These are phyloP conservation scores for Coemansia sp. DNA, from an alignment of 192 early-diverging fungal genomes.

Conservation along the genomic window DNA sequence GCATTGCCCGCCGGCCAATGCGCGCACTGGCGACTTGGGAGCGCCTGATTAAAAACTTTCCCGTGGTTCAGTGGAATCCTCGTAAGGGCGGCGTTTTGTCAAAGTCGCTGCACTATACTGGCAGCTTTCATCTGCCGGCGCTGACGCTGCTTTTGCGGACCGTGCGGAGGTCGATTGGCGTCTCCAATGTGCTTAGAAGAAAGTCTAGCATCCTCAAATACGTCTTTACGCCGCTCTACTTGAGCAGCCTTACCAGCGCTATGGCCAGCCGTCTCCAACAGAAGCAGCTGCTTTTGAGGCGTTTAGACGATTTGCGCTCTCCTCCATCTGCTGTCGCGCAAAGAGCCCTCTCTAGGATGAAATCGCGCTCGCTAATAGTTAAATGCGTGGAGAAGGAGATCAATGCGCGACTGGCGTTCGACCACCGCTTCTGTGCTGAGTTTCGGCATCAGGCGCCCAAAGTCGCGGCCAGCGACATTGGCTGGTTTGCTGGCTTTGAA, in stretches of 20 bases:
- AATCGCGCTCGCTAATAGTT: slow-evolving; percentile 14
- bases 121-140: slow-evolving; percentile 35
- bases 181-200: not conserved
- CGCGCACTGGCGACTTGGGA: slow-evolving; percentile 51
- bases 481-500: slow-evolving; percentile 19
- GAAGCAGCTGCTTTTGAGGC: slow-evolving; percentile 4
- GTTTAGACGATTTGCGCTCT: not conserved
- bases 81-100: slow-evolving; percentile 39
- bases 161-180: slow-evolving; percentile 30
- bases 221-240: slow-evolving; percentile 20
- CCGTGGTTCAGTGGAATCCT: slow-evolving; percentile 48
- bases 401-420: slow-evolving; percentile 13
- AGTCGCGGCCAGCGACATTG: not conserved
- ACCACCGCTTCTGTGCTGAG: slow-evolving; percentile 19
- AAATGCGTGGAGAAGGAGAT: slow-evolving; percentile 32
- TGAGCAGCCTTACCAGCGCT: not conserved
- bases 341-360: slow-evolving; percentile 1
- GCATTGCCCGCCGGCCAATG: slow-evolving; percentile 21
- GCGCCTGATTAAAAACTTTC: slow-evolving; percentile 44
- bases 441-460: slow-evolving; percentile 12
- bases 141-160: slow-evolving; percentile 45
- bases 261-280: slow-evolving; percentile 13
- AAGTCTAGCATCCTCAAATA: slow-evolving; percentile 4
- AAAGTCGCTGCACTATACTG: slow-evolving; percentile 40
- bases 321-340: not conserved